phyloP scores from a whole-genome alignment of 2,329 filamentous ascomycete species.

The Aspergillus sp. region DNA sequence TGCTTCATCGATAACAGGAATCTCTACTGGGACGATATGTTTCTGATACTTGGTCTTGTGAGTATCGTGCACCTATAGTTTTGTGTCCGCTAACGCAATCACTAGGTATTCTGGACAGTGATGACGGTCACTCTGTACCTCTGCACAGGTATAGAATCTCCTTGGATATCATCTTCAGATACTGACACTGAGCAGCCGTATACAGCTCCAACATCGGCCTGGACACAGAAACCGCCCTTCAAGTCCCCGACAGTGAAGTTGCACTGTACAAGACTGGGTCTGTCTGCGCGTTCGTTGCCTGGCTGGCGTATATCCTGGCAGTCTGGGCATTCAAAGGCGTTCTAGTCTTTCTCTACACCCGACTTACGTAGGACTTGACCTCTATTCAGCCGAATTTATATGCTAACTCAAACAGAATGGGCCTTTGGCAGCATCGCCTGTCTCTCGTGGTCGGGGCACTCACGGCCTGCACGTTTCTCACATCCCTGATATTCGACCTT shows the following conservation, averaged over 20 bases:
- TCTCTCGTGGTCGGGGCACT: slow-evolving; percentile 2
- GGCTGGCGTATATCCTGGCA: slow-evolving; percentile 20
- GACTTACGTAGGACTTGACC: slow-evolving; percentile 15
- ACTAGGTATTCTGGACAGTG: slow-evolving; percentile 19
- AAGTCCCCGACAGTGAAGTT: slow-evolving; percentile 13
- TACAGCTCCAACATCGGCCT: slow-evolving; percentile 17
- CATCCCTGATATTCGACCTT: slow-evolving; percentile 17
- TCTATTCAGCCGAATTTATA: neutral
- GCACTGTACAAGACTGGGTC: slow-evolving; percentile 7
- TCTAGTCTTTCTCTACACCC: slow-evolving; percentile 17
- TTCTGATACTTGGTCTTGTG: slow-evolving; percentile 2
- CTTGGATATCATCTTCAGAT: neutral
- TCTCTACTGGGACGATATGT: slow-evolving; percentile 20
- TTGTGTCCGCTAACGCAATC: too few species aligned
- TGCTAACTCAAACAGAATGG: slow-evolving; percentile 8
- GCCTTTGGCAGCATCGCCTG: slow-evolving; percentile 19
- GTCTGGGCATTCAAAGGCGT: slow-evolving; percentile 21
- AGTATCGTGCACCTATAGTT: too few species aligned
- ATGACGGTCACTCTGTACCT: slow-evolving; percentile 17
- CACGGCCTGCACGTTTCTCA: slow-evolving; percentile 11
- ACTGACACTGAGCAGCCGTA: slow-evolving; percentile 1
- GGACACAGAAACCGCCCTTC: slow-evolving; percentile 7
- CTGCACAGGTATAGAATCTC: slow-evolving; percentile 10
- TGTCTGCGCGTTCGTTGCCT: slow-evolving; percentile 17
- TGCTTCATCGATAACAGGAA: slow-evolving; percentile 13